Evolutionary conservation across 164 flowering plant genomes (phyloP).

Genomic region (Piper betle): DNA sequence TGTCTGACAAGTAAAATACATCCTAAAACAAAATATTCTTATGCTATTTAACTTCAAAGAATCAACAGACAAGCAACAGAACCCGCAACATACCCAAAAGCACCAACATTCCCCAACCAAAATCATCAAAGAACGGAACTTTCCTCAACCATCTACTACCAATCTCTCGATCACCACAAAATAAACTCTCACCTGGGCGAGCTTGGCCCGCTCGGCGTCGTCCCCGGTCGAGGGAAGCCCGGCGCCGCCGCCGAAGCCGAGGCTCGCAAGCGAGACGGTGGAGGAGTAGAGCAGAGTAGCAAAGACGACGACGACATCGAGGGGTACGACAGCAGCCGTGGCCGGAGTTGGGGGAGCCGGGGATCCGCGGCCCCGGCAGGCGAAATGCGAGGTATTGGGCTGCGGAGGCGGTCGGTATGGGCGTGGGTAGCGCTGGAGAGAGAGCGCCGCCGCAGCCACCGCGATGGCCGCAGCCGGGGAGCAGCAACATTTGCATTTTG

Average conservation of each 20-base stretch:
- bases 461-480: not conserved
- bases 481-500: not conserved
- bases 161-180: not conserved
- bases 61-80: not conserved
- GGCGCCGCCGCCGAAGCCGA: slow-evolving; percentile 29
- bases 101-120: not conserved
- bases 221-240: slow-evolving; percentile 22
- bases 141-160: not conserved
- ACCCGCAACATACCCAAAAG: not conserved
- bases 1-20: not conserved
- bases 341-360: not conserved
- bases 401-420: not conserved
- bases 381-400: not conserved
- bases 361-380: not conserved
- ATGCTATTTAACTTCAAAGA: not conserved
- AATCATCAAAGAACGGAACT: not conserved
- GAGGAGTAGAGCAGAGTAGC: not conserved
- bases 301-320: not conserved
- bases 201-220: slow-evolving; percentile 60
- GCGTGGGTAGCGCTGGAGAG: not conserved
- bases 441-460: not conserved
- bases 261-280: not conserved
- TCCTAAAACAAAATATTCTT: too few species aligned
- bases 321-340: not conserved
- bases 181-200: slow-evolving; percentile 52